Base-by-base conservation (phyloP, 2,329 filamentous ascomycete genomes). In the Akanthomyces lecanii region DNA sequence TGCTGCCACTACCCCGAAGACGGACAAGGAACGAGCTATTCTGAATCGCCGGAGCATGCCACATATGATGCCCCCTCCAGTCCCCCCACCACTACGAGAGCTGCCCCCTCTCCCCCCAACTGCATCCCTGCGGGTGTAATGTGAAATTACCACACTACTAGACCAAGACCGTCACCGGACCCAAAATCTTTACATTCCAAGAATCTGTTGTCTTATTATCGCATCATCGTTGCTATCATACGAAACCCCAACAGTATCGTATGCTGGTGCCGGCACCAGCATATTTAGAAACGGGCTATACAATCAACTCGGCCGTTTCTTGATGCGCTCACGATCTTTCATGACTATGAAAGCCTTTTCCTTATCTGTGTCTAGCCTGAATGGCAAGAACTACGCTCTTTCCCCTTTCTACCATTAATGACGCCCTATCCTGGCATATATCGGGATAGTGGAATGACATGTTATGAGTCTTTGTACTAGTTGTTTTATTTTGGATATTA, bases 71-170 rank as follows among this genome's bases (percentile, higher is more conserved):
- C 52, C 62, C 36, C 83, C 83, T 1, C 82, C 79, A 18, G 80
- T 77, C 16, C 83, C 83, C 7, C 83, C 83, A 5, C 83, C 83
- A 28, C 84, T 75, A 12, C 79, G 79, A 66, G 82, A 83, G 16
- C 75, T 86, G 25, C 83, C 83, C 21, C 83, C 83, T 0, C 76
- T 85, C 45, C 82, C 82, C 5, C 72, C 69, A 50, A 76, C 38
- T 40, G 42, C 59, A 54, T 61, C 59, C 25, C 3, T 61, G 51
- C 59, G 42, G 59, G 59, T 54, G 28, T 61, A 48, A 48, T 61
- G 58, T 23, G 42, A 55, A 23, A 45, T 18, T 21, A 45, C 48
- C 25, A 21, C 47, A 44, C 11, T 21, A 23, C 47, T 51, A 52
- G 58, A 61, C 36, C 23, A 53, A 53, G 33, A 33, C 58, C 58